A percentile compares a stretch with the other conserved stretches of the same genome.
Conservation (phyloP, 768 basidiomycete species). For the Boletus rubescentipes region DNA sequence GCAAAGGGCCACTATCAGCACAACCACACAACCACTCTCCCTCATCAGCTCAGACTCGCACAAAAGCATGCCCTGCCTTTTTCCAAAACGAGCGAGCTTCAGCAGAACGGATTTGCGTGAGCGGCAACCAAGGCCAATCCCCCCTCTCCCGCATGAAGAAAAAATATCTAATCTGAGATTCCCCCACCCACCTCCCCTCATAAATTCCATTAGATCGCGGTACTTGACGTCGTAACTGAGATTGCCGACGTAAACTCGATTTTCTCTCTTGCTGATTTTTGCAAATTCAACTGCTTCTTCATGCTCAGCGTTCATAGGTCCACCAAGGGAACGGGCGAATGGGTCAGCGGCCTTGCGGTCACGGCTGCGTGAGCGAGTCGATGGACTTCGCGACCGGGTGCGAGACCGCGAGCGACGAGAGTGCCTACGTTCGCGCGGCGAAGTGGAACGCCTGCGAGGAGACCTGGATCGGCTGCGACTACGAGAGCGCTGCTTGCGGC, state of each 20-base stretch:
- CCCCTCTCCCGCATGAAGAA: constrained; percentile 41
- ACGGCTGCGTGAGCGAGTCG: constrained; percentile 53
- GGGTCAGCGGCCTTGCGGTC: constrained; percentile 61
- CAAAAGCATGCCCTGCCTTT: constrained; percentile 34
- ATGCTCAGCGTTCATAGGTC: constrained; percentile 86
- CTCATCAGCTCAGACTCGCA: constrained; percentile 38
- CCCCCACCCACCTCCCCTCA: constrained; percentile 99
- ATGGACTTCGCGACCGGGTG: constrained; percentile 58
- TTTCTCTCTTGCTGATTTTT: constrained; percentile 96
- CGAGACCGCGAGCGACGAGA: constrained; percentile 59
- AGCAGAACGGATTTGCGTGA: constrained; percentile 35
- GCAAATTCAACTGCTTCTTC: constrained; percentile 96
- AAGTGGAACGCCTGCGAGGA: constrained; percentile 61
- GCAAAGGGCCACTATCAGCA: constrained; percentile 39
- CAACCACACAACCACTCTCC: constrained; percentile 32
- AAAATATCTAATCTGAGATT: constrained; percentile 59
- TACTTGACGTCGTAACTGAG: constrained; percentile 99
- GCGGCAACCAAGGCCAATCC: constrained; percentile 26
- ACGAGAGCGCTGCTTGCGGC: constrained; percentile 70
- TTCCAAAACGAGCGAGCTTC: constrained; percentile 34
- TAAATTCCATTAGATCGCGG: constrained; percentile 98
- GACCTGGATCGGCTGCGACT: constrained; percentile 68
- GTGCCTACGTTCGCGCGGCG: constrained; percentile 57
- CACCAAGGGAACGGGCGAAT: constrained; percentile 79
- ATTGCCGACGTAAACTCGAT: constrained; percentile 98